Conservation (phyloP, 2,329 filamentous ascomycete genomes). For the Periconia macrospinosa region DNA sequence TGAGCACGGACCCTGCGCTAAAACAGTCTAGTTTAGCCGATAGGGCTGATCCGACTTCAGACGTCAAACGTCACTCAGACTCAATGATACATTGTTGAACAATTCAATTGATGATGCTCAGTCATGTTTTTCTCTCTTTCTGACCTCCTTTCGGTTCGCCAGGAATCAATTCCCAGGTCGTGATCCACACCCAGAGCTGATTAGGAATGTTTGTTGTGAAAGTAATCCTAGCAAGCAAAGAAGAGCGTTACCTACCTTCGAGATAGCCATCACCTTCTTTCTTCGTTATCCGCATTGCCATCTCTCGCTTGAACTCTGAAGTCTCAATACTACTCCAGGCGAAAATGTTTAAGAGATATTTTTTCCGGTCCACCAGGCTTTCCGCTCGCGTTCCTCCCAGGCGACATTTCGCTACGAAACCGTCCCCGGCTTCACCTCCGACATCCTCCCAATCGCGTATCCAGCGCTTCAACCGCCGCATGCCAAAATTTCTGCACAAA, state of each 20-base stretch:
- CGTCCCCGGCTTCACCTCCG: slow-evolving; percentile 11
- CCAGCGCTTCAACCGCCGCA: slow-evolving; percentile 41
- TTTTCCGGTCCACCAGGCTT: slow-evolving; percentile 5
- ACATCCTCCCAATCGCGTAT: slow-evolving; percentile 33
- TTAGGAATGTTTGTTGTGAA: too few relatives aligned
- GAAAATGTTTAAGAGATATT: slow-evolving; percentile 11
- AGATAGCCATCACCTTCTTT: too few relatives aligned
- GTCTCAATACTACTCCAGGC: background rate
- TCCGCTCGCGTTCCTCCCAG: slow-evolving; percentile 5
- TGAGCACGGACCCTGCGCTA: background rate
- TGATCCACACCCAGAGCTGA: too few relatives aligned
- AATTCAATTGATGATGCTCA: too few relatives aligned
- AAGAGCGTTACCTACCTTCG: too few relatives aligned
- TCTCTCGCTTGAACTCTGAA: too few relatives aligned
- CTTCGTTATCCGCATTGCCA: too few relatives aligned
- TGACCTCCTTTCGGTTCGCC: too few relatives aligned
- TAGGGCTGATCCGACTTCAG: slow-evolving; percentile 3
- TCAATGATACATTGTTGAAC: too few relatives aligned
- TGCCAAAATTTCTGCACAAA: slow-evolving; percentile 66
- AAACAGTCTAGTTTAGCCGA: background rate
- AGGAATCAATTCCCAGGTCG: too few relatives aligned
- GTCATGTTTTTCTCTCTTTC: too few relatives aligned
- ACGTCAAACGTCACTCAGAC: background rate
- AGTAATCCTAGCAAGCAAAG: too few relatives aligned
- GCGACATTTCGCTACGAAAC: slow-evolving; percentile 21